Conservation (phyloP, 2,329 filamentous ascomycete genomes). For the Fusarium pseudoanthophilum region DNA sequence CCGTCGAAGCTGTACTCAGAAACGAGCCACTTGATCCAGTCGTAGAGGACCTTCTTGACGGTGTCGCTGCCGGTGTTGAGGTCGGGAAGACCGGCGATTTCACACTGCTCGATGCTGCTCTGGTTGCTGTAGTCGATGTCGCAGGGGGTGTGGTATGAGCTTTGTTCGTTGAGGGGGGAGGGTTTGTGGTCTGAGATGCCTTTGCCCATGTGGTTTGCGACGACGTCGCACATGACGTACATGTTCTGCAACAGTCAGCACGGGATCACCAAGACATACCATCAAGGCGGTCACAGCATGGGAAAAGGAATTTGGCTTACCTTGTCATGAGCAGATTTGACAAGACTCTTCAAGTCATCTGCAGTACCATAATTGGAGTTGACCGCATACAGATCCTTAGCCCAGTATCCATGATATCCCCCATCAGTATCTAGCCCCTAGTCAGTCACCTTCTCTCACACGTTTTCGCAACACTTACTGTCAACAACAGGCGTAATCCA, state of each 20-base stretch:
- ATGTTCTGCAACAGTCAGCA: constrained; percentile 42
- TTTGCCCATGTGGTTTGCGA: constrained; percentile 68
- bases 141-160: constrained; percentile 22
- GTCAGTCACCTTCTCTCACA: not conserved
- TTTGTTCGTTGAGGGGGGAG: constrained; percentile 58
- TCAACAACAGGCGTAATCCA: constrained; percentile 68
- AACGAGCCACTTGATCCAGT: constrained; percentile 70
- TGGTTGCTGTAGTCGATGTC: constrained; percentile 31
- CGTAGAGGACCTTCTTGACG: constrained; percentile 62
- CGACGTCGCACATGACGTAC: constrained; percentile 71
- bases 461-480: constrained; percentile 42
- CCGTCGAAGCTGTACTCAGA: constrained; percentile 71
- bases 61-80: constrained; percentile 63
- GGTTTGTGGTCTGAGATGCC: constrained; percentile 57
- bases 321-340: constrained; percentile 30
- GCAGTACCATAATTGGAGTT: constrained; percentile 27
- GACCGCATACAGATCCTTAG: constrained; percentile 22
- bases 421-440: not conserved
- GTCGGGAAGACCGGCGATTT: constrained; percentile 62
- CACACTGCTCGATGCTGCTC: constrained; percentile 19
- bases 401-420: constrained; percentile 39
- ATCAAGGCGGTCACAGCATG: not conserved
- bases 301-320: not conserved
- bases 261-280: rapidly evolving
- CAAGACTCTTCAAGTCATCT: constrained; percentile 25